Conservation (phyloP, 805 yeast species). For the Hermanozyma aechmeae region DNA sequence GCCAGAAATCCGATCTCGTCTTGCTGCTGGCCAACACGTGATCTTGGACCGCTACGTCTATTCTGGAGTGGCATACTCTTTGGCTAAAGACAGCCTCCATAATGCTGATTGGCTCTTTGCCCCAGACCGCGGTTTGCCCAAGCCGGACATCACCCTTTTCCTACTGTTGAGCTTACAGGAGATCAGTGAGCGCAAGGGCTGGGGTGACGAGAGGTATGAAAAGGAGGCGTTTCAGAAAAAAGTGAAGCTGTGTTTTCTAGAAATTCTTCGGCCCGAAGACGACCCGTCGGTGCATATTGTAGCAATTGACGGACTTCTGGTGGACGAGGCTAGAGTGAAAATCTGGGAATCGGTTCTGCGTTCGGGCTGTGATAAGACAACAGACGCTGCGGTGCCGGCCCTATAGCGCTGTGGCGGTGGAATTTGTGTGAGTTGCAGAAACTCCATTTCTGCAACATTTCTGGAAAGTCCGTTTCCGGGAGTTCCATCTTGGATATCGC, state of each 20-base stretch:
- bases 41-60: slow-evolving; percentile 83
- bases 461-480: too few relatives aligned
- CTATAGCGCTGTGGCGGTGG: not conserved
- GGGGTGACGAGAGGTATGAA: slow-evolving; percentile 94
- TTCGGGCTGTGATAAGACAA: not conserved
- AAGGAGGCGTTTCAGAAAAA: slow-evolving; percentile 58
- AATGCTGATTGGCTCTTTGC: slow-evolving; percentile 67
- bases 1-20: slow-evolving; percentile 31
- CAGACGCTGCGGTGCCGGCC: slow-evolving; percentile 1
- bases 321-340: slow-evolving; percentile 43
- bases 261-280: slow-evolving; percentile 23
- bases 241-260: slow-evolving; percentile 55
- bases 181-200: slow-evolving; percentile 53
- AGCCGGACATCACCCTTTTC: slow-evolving; percentile 78
- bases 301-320: slow-evolving; percentile 49
- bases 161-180: slow-evolving; percentile 47
- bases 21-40: slow-evolving; percentile 48
- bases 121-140: slow-evolving; percentile 80
- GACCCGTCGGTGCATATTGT: slow-evolving; percentile 32
- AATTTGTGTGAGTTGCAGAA: too few relatives aligned
- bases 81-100: slow-evolving; percentile 51
- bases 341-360: slow-evolving; percentile 28
- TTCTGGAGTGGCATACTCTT: slow-evolving; percentile 88
- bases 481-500: too few relatives aligned
- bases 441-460: too few relatives aligned